Percentiles rank a stretch among this genome's conserved stretches.
phyloP scores from a whole-genome alignment of 306 rosid species.

The Quercus agrifolia region DNA sequence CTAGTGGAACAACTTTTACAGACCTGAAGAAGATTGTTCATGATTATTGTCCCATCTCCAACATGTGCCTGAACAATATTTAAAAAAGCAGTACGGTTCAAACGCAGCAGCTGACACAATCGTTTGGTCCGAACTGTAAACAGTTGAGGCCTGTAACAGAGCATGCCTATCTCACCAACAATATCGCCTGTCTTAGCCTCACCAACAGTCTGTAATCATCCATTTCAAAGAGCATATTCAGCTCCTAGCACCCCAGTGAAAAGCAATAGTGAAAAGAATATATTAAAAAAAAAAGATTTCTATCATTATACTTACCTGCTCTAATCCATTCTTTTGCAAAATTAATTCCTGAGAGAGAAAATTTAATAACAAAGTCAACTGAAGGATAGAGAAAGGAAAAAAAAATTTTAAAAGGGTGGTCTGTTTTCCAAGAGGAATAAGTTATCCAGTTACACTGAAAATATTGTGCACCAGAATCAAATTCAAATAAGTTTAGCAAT shows the following conservation, averaged over 20 bases:
- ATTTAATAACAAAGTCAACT: background rate
- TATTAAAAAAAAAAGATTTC: background rate
- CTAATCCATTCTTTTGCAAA: slow-evolving; percentile 39
- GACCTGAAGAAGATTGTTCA: slow-evolving; percentile 68
- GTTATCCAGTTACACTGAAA: background rate
- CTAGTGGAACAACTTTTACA: background rate
- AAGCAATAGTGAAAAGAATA: background rate
- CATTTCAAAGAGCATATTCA: background rate
- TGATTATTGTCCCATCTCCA: slow-evolving; percentile 68
- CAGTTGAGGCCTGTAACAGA: slow-evolving; percentile 72
- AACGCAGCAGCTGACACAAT: slow-evolving; percentile 66
- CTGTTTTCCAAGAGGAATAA: background rate
- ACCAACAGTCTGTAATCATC: slow-evolving; percentile 49
- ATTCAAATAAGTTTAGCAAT: background rate
- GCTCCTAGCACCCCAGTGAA: background rate
- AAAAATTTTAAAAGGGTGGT: background rate
- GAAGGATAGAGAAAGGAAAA: background rate
- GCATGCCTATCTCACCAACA: slow-evolving; percentile 71
- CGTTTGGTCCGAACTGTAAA: slow-evolving; percentile 68
- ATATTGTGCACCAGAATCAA: background rate
- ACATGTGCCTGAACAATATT: slow-evolving; percentile 54
- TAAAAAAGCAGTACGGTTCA: slow-evolving; percentile 57
- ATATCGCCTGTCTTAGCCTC: slow-evolving; percentile 49
- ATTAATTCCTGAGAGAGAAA: slow-evolving; percentile 54
- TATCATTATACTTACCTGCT: slow-evolving; percentile 43